Evolutionary conservation across 768 basidiomycete species (phyloP).

Genomic region (Tulasnella sp.): DNA sequence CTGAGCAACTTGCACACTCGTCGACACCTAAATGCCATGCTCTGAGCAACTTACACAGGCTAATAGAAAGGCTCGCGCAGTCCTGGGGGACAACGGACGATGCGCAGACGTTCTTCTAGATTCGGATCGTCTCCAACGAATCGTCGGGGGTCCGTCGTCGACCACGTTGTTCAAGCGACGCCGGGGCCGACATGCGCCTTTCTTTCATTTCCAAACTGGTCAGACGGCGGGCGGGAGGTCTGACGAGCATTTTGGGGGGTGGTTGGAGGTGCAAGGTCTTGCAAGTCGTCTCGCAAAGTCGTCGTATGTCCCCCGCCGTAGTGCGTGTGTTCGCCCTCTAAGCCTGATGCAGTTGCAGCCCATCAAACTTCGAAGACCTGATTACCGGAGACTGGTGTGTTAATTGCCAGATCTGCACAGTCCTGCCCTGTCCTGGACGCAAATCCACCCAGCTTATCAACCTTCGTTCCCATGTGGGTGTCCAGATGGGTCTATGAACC

Average conservation of each 20-base stretch:
- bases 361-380: conserved; percentile 12
- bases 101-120: background rate
- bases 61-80: background rate
- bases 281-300: background rate
- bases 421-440: background rate
- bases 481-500: conserved; percentile 8
- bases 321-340: background rate
- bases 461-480: conserved; percentile 6
- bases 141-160: conserved; percentile 6
- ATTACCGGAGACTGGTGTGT: conserved; percentile 6
- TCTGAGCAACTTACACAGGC: conserved; percentile 12
- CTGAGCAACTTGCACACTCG: conserved; percentile 18
- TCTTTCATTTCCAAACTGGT: background rate
- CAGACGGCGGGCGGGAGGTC: background rate
- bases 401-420: conserved; percentile 20
- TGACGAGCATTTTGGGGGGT: background rate
- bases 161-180: conserved; percentile 19
- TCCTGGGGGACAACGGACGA: background rate
- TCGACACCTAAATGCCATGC: conserved; percentile 17
- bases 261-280: background rate
- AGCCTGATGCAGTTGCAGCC: background rate
- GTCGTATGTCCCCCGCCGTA: background rate
- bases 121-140: conserved; percentile 5
- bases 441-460: conserved; percentile 10
- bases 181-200: background rate